Conservation (phyloP, 129 eudicot genomes). For the Flaveria linearis region DNA sequence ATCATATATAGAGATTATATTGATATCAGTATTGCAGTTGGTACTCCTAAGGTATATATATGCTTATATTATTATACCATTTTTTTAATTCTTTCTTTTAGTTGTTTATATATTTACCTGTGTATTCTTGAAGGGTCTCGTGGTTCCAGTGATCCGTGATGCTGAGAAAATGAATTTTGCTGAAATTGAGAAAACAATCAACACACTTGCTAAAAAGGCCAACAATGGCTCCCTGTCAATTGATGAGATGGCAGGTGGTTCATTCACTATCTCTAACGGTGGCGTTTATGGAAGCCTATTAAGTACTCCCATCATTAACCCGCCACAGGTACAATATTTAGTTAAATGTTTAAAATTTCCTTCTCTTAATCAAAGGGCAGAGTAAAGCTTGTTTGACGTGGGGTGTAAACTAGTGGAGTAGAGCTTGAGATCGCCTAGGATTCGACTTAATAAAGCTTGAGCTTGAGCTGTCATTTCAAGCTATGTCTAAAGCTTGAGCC, state of each 20-base stretch:
- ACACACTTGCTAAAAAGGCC: constrained; percentile 65
- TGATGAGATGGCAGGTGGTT: constrained; percentile 78
- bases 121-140: constrained; percentile 65
- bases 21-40: constrained; percentile 73
- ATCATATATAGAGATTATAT: constrained; percentile 67
- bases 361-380: background rate
- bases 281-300: constrained; percentile 71
- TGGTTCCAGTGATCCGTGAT: constrained; percentile 80
- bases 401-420: background rate
- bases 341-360: background rate
- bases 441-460: no score
- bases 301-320: constrained; percentile 71
- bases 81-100: background rate
- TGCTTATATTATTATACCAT: background rate
- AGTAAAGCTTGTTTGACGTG: background rate
- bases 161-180: constrained; percentile 83
- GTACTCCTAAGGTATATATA: constrained; percentile 56
- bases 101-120: background rate
- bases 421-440: background rate
- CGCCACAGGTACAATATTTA: constrained; percentile 54
- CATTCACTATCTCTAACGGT: constrained; percentile 70
- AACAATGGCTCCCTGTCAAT: constrained; percentile 60
- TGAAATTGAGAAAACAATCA: constrained; percentile 71
- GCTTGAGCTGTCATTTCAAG: background rate
- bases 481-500: background rate